Evolutionary conservation across 495 filamentous ascomycete genomes (phyloP), one percentile per base, ranked within the genome.

Genomic region (Immersiella caudata): DNA sequence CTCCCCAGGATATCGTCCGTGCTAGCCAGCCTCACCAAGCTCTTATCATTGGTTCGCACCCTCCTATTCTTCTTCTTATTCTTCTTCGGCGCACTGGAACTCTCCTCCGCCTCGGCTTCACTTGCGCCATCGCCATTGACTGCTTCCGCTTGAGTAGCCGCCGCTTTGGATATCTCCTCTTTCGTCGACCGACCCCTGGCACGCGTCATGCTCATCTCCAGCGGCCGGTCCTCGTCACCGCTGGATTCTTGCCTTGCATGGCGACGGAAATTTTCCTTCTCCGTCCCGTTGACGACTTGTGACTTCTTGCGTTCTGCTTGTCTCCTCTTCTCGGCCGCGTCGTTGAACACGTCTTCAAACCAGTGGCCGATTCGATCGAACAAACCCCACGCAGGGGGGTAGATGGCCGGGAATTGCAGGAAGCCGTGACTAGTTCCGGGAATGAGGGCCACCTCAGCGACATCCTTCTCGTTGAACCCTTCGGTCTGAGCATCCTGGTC

Each of bases 371-470:
- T 90, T 11, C 88, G 86, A 36, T 87, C 84, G 69, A 97, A 91
- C 70, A 94, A 86, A 67, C 88, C 88, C 88, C 91, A 93, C 6
- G 89, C 93, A 24, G 95, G 92, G 0, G 93, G 93, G 70, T 94
- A 98, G 7, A 97, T 79, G 3, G 85, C 80, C 0, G 90, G 92
- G 78, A 99, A 97, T 74, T 97, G 93, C 69, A 97, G 74, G 75
- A 99, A 98, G 0, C 95, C 95, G 72, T 99, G 95, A 11, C 87
- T 91, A 33, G 97, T 89, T 0, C 93, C 93, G 0, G 94, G 95
- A 4, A 99, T 88, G 35, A 98, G 78, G 1, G 84, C 85, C 1
- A 97, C 89, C 72, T 97, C 91, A 0, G 96, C 90, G 58, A 89
- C 85, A 59, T 92, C 88, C 71, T 87, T 87, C 66, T 93, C 93